phyloP scores from a whole-genome alignment of 2,329 filamentous ascomycete genomes.

The Rutstroemia sp. region DNA sequence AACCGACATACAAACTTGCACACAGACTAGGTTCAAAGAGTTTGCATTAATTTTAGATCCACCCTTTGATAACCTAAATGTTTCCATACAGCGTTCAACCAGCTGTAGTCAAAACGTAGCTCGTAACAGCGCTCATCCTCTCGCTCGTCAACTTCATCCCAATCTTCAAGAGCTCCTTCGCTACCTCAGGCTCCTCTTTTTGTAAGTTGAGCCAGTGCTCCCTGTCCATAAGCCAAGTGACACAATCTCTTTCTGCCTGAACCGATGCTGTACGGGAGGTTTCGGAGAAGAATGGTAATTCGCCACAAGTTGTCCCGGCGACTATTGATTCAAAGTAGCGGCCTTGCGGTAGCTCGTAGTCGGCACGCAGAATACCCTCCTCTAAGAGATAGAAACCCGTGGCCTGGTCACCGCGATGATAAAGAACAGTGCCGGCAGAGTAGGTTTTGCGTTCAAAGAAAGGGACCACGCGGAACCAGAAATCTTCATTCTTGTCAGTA shows the following conservation, averaged over 20 bases:
- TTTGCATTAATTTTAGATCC: no score
- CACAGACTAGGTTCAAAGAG: no score
- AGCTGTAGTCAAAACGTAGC: slow-evolving; percentile 37
- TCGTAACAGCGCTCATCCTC: slow-evolving; percentile 70
- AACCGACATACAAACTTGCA: no score
- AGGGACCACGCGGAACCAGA: slow-evolving; percentile 75
- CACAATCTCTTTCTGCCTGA: slow-evolving; percentile 70
- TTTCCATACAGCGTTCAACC: slow-evolving; percentile 21
- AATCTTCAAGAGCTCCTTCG: slow-evolving; percentile 75
- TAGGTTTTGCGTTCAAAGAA: slow-evolving; percentile 71
- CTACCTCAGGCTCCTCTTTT: slow-evolving; percentile 65
- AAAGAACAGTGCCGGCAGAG: slow-evolving; percentile 64
- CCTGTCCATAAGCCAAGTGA: slow-evolving; percentile 73
- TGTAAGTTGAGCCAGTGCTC: slow-evolving; percentile 69
- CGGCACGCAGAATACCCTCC: slow-evolving; percentile 77
- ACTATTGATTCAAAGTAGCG: slow-evolving; percentile 86
- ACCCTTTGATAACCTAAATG: no score
- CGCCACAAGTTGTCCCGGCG: slow-evolving; percentile 88
- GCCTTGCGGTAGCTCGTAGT: slow-evolving; percentile 88
- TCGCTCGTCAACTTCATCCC: slow-evolving; percentile 93
- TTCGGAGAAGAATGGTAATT: slow-evolving; percentile 92
- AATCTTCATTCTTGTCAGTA: slow-evolving; percentile 81
- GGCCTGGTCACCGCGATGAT: slow-evolving; percentile 67
- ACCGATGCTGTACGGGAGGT: slow-evolving; percentile 84
- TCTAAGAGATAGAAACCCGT: slow-evolving; percentile 88